Conservation (phyloP, 352 stramenopile genomes). For the Chrysophaeum taylorii region DNA sequence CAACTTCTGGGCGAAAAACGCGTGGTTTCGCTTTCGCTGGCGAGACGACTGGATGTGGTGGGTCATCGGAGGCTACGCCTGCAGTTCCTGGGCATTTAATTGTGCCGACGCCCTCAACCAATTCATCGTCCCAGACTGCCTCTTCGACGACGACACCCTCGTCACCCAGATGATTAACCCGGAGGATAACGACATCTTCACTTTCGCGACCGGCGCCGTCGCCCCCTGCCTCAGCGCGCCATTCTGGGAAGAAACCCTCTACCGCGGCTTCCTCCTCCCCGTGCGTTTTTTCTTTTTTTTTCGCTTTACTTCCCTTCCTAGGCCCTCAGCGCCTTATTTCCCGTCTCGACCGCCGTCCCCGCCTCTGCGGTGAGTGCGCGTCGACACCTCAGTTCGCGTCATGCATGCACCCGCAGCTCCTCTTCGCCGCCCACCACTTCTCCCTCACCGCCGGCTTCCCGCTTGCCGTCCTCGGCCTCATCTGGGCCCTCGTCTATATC, state of each 20-base stretch:
- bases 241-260: slow-evolving; percentile 23
- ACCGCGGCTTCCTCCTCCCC: slow-evolving; percentile 18
- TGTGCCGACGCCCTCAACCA: slow-evolving; percentile 32
- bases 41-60: slow-evolving; percentile 34
- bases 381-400: no score
- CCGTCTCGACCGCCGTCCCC: background rate
- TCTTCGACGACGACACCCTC: slow-evolving; percentile 1
- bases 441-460: slow-evolving; percentile 23
- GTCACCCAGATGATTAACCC: slow-evolving; percentile 33
- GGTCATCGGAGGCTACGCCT: slow-evolving; percentile 33
- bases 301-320: no score
- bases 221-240: slow-evolving; percentile 32
- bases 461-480: slow-evolving; percentile 26
- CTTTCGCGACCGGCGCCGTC: slow-evolving; percentile 29
- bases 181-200: slow-evolving; percentile 31
- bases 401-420: no score
- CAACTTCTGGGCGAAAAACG: slow-evolving; percentile 15
- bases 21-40: slow-evolving; percentile 28
- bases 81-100: slow-evolving; percentile 29
- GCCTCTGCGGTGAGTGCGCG: slow-evolving; percentile 11
- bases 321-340: slow-evolving; percentile 6
- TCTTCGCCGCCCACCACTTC: slow-evolving; percentile 19
- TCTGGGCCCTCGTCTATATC: background rate
- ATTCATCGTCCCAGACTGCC: slow-evolving; percentile 20
- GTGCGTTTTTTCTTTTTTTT: no score